These are phyloP conservation scores for Saksenaea oblongispora DNA, from an alignment of 371 early-diverging fungal genomes.

Conservation along the genomic window DNA sequence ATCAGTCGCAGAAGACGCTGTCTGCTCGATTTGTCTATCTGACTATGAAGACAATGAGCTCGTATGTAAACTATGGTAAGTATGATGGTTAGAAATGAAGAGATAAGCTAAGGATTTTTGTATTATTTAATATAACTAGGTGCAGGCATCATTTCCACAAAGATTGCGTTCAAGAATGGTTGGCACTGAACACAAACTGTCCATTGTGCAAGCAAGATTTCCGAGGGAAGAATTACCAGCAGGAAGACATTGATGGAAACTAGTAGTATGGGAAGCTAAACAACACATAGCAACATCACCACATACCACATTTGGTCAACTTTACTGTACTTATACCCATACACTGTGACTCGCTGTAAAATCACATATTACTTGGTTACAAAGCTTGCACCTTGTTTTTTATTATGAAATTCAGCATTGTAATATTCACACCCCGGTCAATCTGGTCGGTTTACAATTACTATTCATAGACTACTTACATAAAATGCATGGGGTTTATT, in stretches of 20 bases:
- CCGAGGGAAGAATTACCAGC: slow-evolving; percentile 16
- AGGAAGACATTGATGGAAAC: background rate
- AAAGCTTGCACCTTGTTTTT: no score
- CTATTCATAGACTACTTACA: no score
- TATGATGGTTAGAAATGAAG: background rate
- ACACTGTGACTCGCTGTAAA: no score
- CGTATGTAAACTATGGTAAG: slow-evolving; percentile 55
- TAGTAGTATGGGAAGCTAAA: background rate
- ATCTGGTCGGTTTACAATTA: no score
- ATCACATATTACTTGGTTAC: no score
- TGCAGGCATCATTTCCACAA: slow-evolving; percentile 43
- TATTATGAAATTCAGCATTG: no score
- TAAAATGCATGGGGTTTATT: no score
- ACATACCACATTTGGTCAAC: no score
- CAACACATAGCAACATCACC: no score
- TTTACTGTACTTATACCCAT: no score
- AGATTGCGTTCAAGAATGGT: slow-evolving; percentile 36
- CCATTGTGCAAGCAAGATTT: slow-evolving; percentile 38
- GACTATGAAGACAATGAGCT: slow-evolving; percentile 63
- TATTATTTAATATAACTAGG: slow-evolving; percentile 16
- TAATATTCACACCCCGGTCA: no score
- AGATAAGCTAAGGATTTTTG: background rate
- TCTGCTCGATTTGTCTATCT: slow-evolving; percentile 64
- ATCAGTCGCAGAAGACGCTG: slow-evolving; percentile 42
- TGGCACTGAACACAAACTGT: slow-evolving; percentile 29